Base-by-base conservation (phyloP, 2,329 filamentous ascomycete genomes). In the Neofusicoccum parvum region DNA sequence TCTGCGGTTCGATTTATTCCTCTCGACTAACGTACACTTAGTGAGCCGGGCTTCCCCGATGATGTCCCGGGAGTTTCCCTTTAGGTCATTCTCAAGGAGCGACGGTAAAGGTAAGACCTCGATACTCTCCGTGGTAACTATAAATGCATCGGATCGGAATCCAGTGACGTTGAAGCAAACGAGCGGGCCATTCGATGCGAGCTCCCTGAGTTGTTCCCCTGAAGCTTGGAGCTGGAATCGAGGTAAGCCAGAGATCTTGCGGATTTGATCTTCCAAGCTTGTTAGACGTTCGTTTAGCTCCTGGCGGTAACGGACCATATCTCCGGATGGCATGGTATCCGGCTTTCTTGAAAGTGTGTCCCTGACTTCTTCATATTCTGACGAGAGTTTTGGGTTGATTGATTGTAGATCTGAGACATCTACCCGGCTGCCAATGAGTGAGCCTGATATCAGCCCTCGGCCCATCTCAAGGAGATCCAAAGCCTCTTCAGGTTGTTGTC, bases 121-220 rank as follows among this genome's bases (percentile, higher is more conserved):
- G 20, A 69, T 54, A 7, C 9, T 50, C 5, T 49, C 39, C 11
- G 39, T 23, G 5, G 67, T 69, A 14, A 69, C 62, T 23, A 70
- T 65, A 9, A 70, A 34, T 4, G 68, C 69, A 53, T 68, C 65
- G 49, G 53, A 64, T 17, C 66, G 17, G 5, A 58, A 41, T 11
- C 56, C 34, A 4, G 59, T 63, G n/a, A 66, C 50, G 48, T 68
- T 68, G 37, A 70, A 68, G 32, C 53, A 51, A 10, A 70, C 67
- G 2, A 69, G 17, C 5, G 39, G 45, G 2, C 66, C 66, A 7
- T 32, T 4, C 2, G 36, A 17, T 36, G 66, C 66, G n/a, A 67
- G 41, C 6, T 27, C 15, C 17, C 46, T 39, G 36, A 67, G 39
- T 17, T 62, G 5, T 7, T 62, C 17, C 7, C 34, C 62, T 20